A percentile compares a stretch with the other conserved stretches of the same genome.
Evolutionary conservation across 768 basidiomycete species (phyloP).

Genomic region (Neoboletus subvelutipes): DNA sequence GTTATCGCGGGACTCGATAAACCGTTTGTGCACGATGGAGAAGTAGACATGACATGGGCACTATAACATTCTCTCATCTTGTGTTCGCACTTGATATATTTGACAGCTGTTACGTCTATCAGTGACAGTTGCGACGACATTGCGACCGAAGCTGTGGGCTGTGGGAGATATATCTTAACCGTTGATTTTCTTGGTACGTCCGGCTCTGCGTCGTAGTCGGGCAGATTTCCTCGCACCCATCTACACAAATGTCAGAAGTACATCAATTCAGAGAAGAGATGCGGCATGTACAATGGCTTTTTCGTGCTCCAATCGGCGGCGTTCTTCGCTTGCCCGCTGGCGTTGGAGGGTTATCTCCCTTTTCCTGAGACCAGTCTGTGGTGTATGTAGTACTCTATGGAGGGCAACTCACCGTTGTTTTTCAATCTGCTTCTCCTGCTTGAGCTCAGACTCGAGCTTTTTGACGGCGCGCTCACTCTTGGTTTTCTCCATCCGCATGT

Average conservation of each 20-base stretch:
- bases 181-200: constrained; percentile 78
- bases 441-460: constrained; percentile 69
- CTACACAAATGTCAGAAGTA: constrained; percentile 36
- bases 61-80: constrained; percentile 38
- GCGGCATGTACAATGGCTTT: constrained; percentile 25
- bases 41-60: constrained; percentile 76
- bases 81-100: neutral
- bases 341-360: constrained; percentile 68
- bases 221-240: constrained; percentile 82
- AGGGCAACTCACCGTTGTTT: constrained; percentile 47
- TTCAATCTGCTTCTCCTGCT: constrained; percentile 74
- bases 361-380: constrained; percentile 42
- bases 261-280: neutral
- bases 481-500: constrained; percentile 66
- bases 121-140: neutral
- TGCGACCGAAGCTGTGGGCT: neutral
- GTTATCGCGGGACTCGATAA: constrained; percentile 83
- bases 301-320: constrained; percentile 49
- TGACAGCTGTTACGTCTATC: constrained; percentile 12
- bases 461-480: constrained; percentile 68
- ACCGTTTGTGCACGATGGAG: constrained; percentile 79
- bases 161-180: constrained; percentile 43
- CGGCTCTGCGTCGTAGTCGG: constrained; percentile 67
- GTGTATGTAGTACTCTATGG: neutral
- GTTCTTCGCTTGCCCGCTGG: constrained; percentile 72